Base-by-base conservation (phyloP, 352 stramenopile genomes). In the Achlya hypogyna region DNA sequence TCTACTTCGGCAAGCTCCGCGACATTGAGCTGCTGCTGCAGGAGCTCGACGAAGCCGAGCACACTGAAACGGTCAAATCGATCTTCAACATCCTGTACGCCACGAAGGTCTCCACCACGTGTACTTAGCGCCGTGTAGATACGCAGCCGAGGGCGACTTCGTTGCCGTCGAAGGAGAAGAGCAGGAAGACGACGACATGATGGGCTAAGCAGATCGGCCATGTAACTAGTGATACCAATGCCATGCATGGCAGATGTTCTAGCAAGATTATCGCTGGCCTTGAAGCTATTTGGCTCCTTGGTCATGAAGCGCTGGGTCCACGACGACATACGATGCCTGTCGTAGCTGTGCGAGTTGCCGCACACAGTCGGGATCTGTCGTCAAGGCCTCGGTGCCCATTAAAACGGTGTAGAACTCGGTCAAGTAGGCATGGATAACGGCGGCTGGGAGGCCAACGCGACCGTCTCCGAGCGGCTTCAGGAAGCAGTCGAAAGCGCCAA, bases 1-100 rank as follows among this genome's bases (percentile, higher is more conserved):
- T 99, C 73, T 99, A 99, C 77, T 99, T 99, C 76, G 86, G 96
- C 53, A 99, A 99, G 77, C 82, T 99, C 31, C 85, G 96, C 52
- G 90, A 98, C 69, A 93, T 99, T 56, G 97, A 99, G 78, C 87
- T 98, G 22, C 87, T 98, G 77, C 79, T 99, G 43, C 86, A 95
- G 66, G 70, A 75, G n/a, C 79, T 88, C 42, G 81, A 87, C 51
- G 70, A 75, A 20, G 60, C 38, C 12, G 82, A 91, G 43, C 53
- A 73, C 51, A 86, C 78, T 45, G 77, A 82, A 25, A 49, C 91
- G 32, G 82, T 73, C 4, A 83, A 90, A 69, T 62, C 64, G n/a
- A 75, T 95, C 45, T 93, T 93, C 71, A 88, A 95, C 71, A 86
- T 95, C 52, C 71, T 95, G 47, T 95, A 94, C 63, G n/a, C 23